Percentiles rank a stretch among this genome's conserved stretches.
These are phyloP conservation scores for Nakazawaea ernobii DNA, from an alignment of 805 yeast genomes.

Conservation along the genomic window DNA sequence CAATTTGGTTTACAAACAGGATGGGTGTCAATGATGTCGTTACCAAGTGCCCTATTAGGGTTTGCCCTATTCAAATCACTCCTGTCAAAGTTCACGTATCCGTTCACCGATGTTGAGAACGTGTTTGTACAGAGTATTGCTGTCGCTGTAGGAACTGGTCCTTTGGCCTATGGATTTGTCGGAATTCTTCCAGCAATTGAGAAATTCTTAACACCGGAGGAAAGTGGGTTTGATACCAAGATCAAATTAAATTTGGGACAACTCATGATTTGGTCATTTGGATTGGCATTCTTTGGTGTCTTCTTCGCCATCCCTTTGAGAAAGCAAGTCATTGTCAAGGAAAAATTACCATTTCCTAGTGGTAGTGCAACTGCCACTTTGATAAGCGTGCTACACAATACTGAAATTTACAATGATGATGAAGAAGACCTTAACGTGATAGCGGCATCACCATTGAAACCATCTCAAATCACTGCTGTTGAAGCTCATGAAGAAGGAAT, in stretches of 20 bases:
- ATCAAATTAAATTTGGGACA: slow-evolving; percentile 38
- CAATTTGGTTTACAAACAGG: slow-evolving; percentile 97
- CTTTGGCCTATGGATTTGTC: slow-evolving; percentile 88
- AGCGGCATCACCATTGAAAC: not conserved
- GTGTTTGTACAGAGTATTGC: slow-evolving; percentile 90
- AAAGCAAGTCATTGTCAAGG: slow-evolving; percentile 79
- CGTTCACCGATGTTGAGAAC: slow-evolving; percentile 86
- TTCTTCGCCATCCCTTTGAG: slow-evolving; percentile 90
- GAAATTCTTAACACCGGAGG: slow-evolving; percentile 73
- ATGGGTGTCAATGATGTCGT: slow-evolving; percentile 99
- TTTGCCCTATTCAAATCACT: slow-evolving; percentile 72
- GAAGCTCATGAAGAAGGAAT: not conserved
- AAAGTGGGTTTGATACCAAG: slow-evolving; percentile 53
- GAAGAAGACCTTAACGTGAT: slow-evolving; percentile 2
- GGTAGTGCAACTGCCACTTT: slow-evolving; percentile 95
- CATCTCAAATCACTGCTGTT: not conserved
- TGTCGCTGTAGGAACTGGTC: slow-evolving; percentile 97
- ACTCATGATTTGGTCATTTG: slow-evolving; percentile 75
- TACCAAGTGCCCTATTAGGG: slow-evolving; percentile 88
- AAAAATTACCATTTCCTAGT: slow-evolving; percentile 86
- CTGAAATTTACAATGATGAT: slow-evolving; percentile 41
- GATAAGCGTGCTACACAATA: slow-evolving; percentile 79
- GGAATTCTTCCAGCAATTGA: slow-evolving; percentile 97
- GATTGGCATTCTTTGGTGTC: slow-evolving; percentile 90
- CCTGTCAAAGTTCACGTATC: slow-evolving; percentile 28